Percentiles rank a stretch among this genome's conserved stretches.
These are phyloP conservation scores for Elongisporangium prolatum DNA, from an alignment of 352 stramenopile genomes.

Conservation along the genomic window DNA sequence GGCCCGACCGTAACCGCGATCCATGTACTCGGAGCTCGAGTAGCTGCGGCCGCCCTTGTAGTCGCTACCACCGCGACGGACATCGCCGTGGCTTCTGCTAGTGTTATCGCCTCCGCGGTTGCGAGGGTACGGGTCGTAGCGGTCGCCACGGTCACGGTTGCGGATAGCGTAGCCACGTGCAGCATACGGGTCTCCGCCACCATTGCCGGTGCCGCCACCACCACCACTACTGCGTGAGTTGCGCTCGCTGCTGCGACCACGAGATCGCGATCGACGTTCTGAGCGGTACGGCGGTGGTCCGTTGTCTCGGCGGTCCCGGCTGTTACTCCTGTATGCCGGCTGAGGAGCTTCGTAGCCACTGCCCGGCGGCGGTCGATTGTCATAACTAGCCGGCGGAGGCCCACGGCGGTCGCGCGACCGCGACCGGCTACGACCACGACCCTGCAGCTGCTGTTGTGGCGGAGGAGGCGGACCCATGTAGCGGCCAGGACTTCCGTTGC, in stretches of 20 bases:
- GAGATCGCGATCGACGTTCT: slow-evolving; percentile 20
- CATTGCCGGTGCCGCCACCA: slow-evolving; percentile 8
- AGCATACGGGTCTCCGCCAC: slow-evolving; percentile 7
- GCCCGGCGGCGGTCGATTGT: slow-evolving; percentile 1
- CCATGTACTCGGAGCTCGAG: slow-evolving; percentile 11
- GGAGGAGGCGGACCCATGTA: slow-evolving; percentile 2
- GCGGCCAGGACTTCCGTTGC: slow-evolving; percentile 13
- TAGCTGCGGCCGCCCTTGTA: slow-evolving; percentile 37
- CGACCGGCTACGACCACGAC: slow-evolving; percentile 23
- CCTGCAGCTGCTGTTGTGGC: slow-evolving; percentile 5
- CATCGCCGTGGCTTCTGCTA: slow-evolving; percentile 5
- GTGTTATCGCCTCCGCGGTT: slow-evolving; percentile 9
- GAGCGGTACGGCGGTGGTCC: slow-evolving; percentile 10
- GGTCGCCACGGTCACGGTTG: background rate
- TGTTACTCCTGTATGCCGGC: slow-evolving; percentile 2
- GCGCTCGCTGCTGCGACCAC: slow-evolving; percentile 14
- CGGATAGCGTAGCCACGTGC: background rate
- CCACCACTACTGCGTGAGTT: slow-evolving; percentile 7
- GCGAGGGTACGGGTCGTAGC: background rate
- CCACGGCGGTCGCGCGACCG: slow-evolving; percentile 16
- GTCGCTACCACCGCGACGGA: slow-evolving; percentile 12
- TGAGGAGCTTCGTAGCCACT: slow-evolving; percentile 4
- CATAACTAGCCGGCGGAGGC: slow-evolving; percentile 5
- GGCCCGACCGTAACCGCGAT: slow-evolving; percentile 14
- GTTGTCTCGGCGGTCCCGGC: slow-evolving; percentile 7